Evolutionary conservation across 768 basidiomycete species (phyloP), one percentile per base, ranked within the genome.

Genomic region (Glaciozyma antarctica): DNA sequence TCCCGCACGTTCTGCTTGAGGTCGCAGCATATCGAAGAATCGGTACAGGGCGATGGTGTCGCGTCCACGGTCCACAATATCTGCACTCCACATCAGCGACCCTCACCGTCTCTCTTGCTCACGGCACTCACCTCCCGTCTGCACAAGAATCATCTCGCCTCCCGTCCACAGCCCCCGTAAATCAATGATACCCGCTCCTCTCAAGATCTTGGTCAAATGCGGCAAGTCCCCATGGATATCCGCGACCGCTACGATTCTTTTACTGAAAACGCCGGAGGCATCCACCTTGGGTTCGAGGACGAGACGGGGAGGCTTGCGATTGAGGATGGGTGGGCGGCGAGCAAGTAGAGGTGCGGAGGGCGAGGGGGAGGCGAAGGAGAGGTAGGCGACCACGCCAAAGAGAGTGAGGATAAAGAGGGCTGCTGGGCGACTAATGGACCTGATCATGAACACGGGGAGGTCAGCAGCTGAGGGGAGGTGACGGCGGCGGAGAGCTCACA

Each of bases 201-300:
- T 80, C 38, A 98, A 79, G 26, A 97, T 90, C 49, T 80, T 81
- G 68, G 82, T 82, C 16, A 91, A 86, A 75, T 93, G 94, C 0
- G 80, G 78, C 34, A 88, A 73, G 78, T 95, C 91, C 0, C 94
- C 92, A 71, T 98, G 94, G 43, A 98, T 77, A 72, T 98, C 94
- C 0, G 91, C 92, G 0, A 95, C 86, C 16, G 90, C 57, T 24
- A 58, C 28, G 16, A 58, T 10, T 4, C 57, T 24, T 16, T 58
- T 44, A 1, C 5, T 7, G 17, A 32, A 45, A 12, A 32, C 22
- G 22, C 55, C 55, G 34, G 34, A 21, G 4, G 24, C 5, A 3
- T 52, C 51, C 24, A 26, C 6, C 26, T 52, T 13, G 1, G 51
- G 26, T 16, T 41, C 38, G 38, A 41, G 7, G 38, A 41, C 38